Evolutionary conservation across 306 rosid species (phyloP), one percentile per base, ranked within the genome.

Genomic region (Ceratonia siliqua): DNA sequence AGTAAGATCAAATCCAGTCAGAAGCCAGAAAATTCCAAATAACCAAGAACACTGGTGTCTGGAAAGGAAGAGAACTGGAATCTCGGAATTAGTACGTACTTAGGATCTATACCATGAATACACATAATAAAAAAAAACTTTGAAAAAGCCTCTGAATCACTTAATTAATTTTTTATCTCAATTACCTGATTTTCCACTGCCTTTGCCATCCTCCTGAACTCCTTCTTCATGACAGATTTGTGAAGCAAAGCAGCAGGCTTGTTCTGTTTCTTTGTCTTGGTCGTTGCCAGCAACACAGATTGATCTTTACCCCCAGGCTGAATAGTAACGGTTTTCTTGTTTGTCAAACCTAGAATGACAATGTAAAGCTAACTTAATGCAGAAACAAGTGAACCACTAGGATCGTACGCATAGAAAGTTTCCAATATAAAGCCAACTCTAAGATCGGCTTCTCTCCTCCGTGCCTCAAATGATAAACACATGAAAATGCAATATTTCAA

Each of bases 211-310:
- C 90, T 87, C 0, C 82, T 52, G 56, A 94, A 92, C 78, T 92
- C 99, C 74, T 94, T 92, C 61, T 91, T 94, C 93, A 94, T 78
- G 38, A 92, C 81, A 70, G 97, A 91, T 78, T 85, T 92, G 81
- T 94, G 95, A 61, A 90, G 87, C 85, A 85, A 78, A 17, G 90
- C 79, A 22, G 88, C 73, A 0, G 97, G 99, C 63, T 94, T 94
- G 88, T 83, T 94, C 76, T 92, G 96, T 68, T 92, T 94, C 96
- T 85, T 94, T 76, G 96, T 85, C 89, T 94, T 94, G 2, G 89
- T 80, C 0, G 99, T 94, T 13, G 93, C 97, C 33, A 94, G 73
- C 81, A 91, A 46, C 66, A 94, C 92, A 58, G 88, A 68, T 49
- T 85, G 95, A 38, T 92, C 97, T 28, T 92, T 94, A 14, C 93